phyloP scores from a whole-genome alignment of 2,329 filamentous ascomycete species.

The Thermochaetoides dissita region DNA sequence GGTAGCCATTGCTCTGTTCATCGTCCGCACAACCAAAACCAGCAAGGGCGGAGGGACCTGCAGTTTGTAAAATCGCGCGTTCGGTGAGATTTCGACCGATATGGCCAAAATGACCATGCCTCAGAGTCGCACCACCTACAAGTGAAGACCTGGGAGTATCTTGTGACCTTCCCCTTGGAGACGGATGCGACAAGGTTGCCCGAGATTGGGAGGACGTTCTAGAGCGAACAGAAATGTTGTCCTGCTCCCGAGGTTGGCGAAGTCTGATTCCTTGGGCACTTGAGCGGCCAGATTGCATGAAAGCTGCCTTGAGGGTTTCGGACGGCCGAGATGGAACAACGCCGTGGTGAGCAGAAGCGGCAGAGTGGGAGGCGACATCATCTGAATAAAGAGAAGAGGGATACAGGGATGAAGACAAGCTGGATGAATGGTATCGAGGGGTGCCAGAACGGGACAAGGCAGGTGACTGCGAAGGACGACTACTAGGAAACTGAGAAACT shows the following conservation, averaged over 20 bases:
- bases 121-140: too few relatives aligned
- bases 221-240: too few relatives aligned
- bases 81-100: neutral
- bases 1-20: neutral
- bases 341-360: neutral
- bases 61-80: too few relatives aligned
- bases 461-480: neutral
- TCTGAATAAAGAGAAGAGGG: neutral
- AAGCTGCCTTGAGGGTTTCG: too few relatives aligned
- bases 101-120: neutral
- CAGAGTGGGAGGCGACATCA: neutral
- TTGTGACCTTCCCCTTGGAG: neutral
- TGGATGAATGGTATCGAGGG: neutral
- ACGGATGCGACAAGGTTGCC: too few relatives aligned
- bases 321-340: too few relatives aligned
- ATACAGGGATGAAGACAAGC: slow-evolving; percentile 1
- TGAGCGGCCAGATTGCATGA: neutral
- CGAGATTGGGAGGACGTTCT: neutral
- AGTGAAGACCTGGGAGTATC: neutral
- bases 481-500: slow-evolving; percentile 1
- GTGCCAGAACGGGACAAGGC: neutral
- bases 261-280: neutral
- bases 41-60: neutral
- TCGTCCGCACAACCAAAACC: neutral
- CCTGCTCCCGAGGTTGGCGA: neutral